These are phyloP conservation scores for Mortierella sp. DNA, from an alignment of 371 early-diverging fungal species.

Conservation along the genomic window DNA sequence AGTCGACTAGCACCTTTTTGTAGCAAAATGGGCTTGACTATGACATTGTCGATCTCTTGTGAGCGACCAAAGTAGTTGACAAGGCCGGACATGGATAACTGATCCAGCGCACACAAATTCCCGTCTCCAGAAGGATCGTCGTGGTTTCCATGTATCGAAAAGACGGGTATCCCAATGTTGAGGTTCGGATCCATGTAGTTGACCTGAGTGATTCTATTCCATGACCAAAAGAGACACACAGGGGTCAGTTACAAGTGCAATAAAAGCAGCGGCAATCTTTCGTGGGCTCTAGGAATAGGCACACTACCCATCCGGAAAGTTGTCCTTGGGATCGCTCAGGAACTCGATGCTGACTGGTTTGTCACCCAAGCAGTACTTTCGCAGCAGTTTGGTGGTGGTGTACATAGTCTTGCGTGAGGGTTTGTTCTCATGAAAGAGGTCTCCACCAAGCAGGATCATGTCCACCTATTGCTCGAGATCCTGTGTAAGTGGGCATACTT, in stretches of 20 bases:
- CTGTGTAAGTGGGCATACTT: background rate
- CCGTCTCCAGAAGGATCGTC: conserved; percentile 97
- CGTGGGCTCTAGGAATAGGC: background rate
- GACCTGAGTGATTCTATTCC: conserved; percentile 66
- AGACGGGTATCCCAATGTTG: conserved; percentile 91
- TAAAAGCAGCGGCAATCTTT: no score
- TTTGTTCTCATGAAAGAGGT: conserved; percentile 98
- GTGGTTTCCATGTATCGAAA: conserved; percentile 99
- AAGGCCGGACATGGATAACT: conserved; percentile 85
- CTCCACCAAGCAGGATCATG: conserved; percentile 97
- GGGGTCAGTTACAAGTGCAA: no score
- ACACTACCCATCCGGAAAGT: conserved; percentile 71
- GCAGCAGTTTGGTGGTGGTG: conserved; percentile 80
- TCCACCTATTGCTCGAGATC: conserved; percentile 72
- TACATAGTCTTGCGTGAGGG: conserved; percentile 91
- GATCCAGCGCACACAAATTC: conserved; percentile 87
- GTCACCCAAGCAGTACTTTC: conserved; percentile 88
- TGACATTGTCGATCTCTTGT: conserved; percentile 78
- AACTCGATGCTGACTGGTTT: conserved; percentile 78
- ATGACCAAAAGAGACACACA: no score
- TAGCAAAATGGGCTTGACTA: conserved; percentile 84
- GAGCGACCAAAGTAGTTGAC: conserved; percentile 97
- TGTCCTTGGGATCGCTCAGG: conserved; percentile 78
- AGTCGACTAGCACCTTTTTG: conserved; percentile 82
- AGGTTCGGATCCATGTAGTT: conserved; percentile 93